Evolutionary conservation across 2,329 filamentous ascomycete species (phyloP).

Genomic region (Neofusicoccum umdonicola): DNA sequence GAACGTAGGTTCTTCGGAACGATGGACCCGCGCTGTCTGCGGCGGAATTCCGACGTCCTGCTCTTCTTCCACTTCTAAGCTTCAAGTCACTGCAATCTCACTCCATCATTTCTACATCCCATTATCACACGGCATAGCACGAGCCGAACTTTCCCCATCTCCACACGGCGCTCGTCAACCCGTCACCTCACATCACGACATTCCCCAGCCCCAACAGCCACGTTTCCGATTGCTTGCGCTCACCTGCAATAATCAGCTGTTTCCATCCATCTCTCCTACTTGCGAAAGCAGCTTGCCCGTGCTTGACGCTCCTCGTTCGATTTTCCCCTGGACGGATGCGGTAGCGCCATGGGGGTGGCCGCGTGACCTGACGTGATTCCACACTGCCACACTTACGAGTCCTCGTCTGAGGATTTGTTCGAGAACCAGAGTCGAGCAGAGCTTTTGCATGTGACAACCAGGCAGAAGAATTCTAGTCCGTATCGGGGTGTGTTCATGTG

Average conservation of each 20-base stretch:
- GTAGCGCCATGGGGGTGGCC: not conserved
- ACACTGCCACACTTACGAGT: not conserved
- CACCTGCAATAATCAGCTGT: not conserved
- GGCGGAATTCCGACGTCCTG: too few relatives aligned
- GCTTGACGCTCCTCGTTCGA: not conserved
- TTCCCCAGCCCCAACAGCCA: not conserved
- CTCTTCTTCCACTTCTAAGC: too few relatives aligned
- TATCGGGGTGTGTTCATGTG: not conserved
- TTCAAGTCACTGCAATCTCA: too few relatives aligned
- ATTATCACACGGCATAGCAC: not conserved
- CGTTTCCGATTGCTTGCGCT: not conserved
- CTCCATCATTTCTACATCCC: not conserved
- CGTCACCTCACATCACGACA: slow-evolving; percentile 8
- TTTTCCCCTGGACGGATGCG: not conserved
- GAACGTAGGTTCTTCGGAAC: too few relatives aligned
- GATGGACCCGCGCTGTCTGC: too few relatives aligned
- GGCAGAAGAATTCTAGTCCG: not conserved
- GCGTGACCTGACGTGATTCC: not conserved
- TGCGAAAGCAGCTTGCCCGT: not conserved
- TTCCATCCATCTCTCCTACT: not conserved
- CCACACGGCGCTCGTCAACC: too few relatives aligned
- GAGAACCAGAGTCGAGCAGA: not conserved
- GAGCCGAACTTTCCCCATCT: not conserved
- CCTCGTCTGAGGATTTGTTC: not conserved
- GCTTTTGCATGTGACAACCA: not conserved